A percentile compares a stretch with the other conserved stretches of the same genome.
These are phyloP conservation scores for Aquilaria agallochum DNA, from an alignment of 441 rosid genomes.

Conservation along the genomic window DNA sequence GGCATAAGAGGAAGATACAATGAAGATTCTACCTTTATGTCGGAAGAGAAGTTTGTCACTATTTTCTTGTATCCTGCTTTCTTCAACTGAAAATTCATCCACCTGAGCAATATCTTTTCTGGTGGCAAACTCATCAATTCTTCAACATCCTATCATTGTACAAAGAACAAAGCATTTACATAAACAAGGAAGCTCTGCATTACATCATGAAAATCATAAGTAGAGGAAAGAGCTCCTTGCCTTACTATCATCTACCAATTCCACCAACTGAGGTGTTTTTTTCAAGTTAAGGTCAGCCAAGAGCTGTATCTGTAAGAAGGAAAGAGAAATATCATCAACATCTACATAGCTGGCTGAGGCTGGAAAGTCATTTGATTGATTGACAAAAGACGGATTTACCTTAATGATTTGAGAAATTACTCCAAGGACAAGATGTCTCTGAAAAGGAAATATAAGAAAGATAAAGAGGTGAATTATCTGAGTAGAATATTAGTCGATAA, in stretches of 20 bases:
- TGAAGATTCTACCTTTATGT: slow-evolving; percentile 65
- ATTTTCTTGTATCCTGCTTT: slow-evolving; percentile 73
- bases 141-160: slow-evolving; percentile 77
- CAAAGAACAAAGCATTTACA: neutral
- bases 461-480: no score
- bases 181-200: neutral
- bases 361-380: neutral
- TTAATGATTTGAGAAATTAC: slow-evolving; percentile 94
- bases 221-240: slow-evolving; percentile 24
- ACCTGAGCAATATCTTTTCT: slow-evolving; percentile 86
- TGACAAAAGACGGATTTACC: slow-evolving; percentile 34
- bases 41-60: slow-evolving; percentile 90
- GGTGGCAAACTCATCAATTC: slow-evolving; percentile 97
- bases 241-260: slow-evolving; percentile 87
- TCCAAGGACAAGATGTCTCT: slow-evolving; percentile 96
- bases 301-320: slow-evolving; percentile 73
- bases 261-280: slow-evolving; percentile 92
- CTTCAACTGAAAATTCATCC: slow-evolving; percentile 97
- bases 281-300: slow-evolving; percentile 93
- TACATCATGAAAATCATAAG: neutral
- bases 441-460: slow-evolving; percentile 25
- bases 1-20: no score
- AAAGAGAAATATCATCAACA: slow-evolving; percentile 15
- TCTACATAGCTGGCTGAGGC: neutral
- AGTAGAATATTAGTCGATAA: no score